Evolutionary conservation across 75 land plant genomes (phyloP).

Genomic region (Picea glauca): DNA sequence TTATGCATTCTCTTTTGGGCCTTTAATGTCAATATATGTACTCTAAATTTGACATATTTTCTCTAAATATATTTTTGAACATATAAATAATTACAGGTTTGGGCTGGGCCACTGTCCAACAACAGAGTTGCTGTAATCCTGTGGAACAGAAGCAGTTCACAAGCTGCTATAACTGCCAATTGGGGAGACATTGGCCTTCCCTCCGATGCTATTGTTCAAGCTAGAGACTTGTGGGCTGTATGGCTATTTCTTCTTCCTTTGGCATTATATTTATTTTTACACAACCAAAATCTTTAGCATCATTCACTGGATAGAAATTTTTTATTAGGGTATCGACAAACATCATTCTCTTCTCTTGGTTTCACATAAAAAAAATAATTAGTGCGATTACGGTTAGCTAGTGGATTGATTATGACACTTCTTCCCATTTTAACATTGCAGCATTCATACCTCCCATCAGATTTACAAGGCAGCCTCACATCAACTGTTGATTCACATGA

Average conservation of each 20-base stretch:
- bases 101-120: conserved; percentile 88
- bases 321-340: too few species aligned
- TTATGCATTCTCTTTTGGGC: background rate
- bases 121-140: conserved; percentile 57
- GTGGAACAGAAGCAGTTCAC: conserved; percentile 70
- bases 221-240: conserved; percentile 89
- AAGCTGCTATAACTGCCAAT: conserved; percentile 41
- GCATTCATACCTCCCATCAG: conserved; percentile 1
- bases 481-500: conserved; percentile 34
- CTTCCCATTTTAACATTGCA: background rate
- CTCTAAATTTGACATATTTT: background rate
- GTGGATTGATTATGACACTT: conserved; percentile 21
- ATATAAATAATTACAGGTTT: conserved; percentile 38
- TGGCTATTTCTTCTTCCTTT: background rate
- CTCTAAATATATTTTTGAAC: background rate
- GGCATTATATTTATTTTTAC: too few species aligned
- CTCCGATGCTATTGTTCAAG: conserved; percentile 28
- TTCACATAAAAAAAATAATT: background rate
- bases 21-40: background rate
- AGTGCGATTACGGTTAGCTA: background rate
- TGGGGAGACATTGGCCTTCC: conserved; percentile 67
- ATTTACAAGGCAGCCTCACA: conserved; percentile 12
- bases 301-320: too few species aligned
- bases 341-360: background rate
- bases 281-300: too few species aligned